Evolutionary conservation across 805 yeast species (phyloP).

Genomic region (Cephaloascus albidus): DNA sequence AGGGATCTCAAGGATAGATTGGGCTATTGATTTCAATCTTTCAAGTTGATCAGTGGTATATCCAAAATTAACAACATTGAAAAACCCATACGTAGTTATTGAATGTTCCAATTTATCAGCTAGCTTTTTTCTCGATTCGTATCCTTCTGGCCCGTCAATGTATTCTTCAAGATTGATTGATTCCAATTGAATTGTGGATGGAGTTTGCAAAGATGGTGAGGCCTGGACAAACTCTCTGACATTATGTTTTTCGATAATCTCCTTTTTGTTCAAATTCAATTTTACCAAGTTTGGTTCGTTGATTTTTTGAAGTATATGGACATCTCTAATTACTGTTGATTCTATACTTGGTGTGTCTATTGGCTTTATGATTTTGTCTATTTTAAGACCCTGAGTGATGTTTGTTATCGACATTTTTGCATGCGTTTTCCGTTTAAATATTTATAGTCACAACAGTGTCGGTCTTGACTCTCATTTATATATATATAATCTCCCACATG

Average conservation of each 20-base stretch:
- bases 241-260: conserved; percentile 12
- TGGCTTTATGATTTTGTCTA: background rate
- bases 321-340: background rate
- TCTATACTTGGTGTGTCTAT: background rate
- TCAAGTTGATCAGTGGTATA: conserved; percentile 19
- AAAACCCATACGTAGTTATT: conserved; percentile 32
- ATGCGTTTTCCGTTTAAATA: too few species aligned
- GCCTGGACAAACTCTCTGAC: conserved; percentile 18
- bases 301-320: background rate
- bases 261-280: conserved; percentile 2
- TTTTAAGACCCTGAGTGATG: background rate
- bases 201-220: conserved; percentile 7
- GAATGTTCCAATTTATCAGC: conserved; percentile 30
- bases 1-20: conserved; percentile 28
- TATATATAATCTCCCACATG: too few species aligned
- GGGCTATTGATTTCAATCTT: conserved; percentile 28
- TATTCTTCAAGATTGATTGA: conserved; percentile 26
- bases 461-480: too few species aligned
- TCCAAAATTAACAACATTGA: conserved; percentile 32
- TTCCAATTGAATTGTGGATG: conserved; percentile 16
- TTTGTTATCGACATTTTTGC: background rate
- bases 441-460: too few species aligned
- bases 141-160: conserved; percentile 24
- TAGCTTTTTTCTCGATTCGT: conserved; percentile 15
- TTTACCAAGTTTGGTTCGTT: background rate